phyloP scores from a whole-genome alignment of 768 basidiomycete species.

The Dictyophora rubrovolvata region DNA sequence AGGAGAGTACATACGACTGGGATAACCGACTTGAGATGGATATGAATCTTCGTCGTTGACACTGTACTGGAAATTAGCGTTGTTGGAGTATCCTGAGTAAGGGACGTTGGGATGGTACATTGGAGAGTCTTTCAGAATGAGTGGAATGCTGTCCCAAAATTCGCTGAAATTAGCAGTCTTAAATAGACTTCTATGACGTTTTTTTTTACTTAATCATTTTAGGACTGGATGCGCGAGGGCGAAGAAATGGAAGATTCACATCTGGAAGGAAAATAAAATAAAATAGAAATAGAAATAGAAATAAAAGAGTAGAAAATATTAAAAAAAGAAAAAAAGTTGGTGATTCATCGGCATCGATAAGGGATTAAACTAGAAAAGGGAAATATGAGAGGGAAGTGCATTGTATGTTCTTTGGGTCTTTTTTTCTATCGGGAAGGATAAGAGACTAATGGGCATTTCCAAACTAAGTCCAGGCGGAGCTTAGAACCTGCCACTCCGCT shows the following conservation, averaged over 20 bases:
- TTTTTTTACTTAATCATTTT: background rate
- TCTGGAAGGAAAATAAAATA: background rate
- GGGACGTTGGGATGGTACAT: background rate
- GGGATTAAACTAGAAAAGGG: background rate
- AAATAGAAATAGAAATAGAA: background rate
- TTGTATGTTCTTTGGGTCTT: no score
- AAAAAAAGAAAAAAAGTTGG: background rate
- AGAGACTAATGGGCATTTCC: no score
- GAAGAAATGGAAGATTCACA: background rate
- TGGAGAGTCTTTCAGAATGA: background rate
- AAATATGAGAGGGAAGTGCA: background rate
- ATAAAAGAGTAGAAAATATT: background rate
- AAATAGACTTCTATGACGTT: background rate
- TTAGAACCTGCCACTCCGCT: no score
- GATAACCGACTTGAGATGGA: background rate
- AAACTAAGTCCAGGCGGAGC: no score
- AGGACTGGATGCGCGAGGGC: background rate
- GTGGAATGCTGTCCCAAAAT: background rate
- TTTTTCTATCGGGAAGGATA: no score
- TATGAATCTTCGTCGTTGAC: background rate
- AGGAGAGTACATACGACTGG: background rate
- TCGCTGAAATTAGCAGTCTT: background rate
- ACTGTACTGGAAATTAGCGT: background rate
- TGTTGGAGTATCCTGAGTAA: background rate
- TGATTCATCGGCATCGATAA: background rate